Conservation (phyloP, 2,329 filamentous ascomycete species). For the Ceratocystis harringtonii region DNA sequence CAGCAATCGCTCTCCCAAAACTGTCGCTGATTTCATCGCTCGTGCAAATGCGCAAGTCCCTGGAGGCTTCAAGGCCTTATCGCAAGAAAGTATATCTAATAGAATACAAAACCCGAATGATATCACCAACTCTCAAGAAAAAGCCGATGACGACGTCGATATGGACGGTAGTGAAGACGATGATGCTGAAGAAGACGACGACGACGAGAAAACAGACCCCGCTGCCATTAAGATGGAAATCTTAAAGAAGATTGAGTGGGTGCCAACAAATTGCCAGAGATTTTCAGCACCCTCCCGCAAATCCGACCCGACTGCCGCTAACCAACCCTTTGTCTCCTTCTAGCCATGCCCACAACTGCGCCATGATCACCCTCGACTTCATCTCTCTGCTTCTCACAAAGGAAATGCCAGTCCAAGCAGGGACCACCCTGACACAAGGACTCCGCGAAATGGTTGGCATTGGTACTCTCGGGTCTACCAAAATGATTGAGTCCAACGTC, state of each 20-base stretch:
- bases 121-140: constrained; percentile 18
- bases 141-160: constrained; percentile 32
- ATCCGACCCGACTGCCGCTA: background rate
- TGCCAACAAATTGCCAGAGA: too few species aligned
- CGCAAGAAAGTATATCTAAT: constrained; percentile 56
- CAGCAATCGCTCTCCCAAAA: constrained; percentile 41
- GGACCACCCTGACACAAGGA: constrained; percentile 52
- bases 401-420: constrained; percentile 55
- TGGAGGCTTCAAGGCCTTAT: constrained; percentile 68
- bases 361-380: constrained; percentile 62
- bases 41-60: constrained; percentile 60
- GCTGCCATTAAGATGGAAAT: constrained; percentile 42
- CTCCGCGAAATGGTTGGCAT: constrained; percentile 58
- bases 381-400: constrained; percentile 74
- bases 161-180: constrained; percentile 27
- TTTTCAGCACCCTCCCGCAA: too few species aligned
- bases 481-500: constrained; percentile 45
- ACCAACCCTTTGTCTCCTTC: constrained; percentile 16
- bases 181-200: constrained; percentile 29
- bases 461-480: constrained; percentile 57
- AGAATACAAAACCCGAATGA: constrained; percentile 26
- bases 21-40: constrained; percentile 58
- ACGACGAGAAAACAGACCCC: constrained; percentile 30
- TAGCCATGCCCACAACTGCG: constrained; percentile 40
- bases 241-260: constrained; percentile 42